Conservation (phyloP, 2,329 filamentous ascomycete genomes). For the Colletotrichum sojae region DNA sequence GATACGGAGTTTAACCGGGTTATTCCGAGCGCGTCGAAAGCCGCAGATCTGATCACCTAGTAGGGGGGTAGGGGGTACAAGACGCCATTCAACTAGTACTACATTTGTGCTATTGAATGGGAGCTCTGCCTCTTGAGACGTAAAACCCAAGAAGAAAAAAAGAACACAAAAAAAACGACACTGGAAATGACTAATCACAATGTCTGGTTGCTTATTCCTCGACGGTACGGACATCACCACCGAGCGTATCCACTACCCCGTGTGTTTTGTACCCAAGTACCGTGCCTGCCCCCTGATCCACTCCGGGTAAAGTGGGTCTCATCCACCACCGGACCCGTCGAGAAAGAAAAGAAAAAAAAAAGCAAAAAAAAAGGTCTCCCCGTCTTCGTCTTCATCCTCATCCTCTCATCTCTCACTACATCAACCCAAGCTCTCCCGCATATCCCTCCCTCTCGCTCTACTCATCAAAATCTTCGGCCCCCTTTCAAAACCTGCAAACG, state of each 20-base stretch:
- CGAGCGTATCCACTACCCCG: too few species aligned
- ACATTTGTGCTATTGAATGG: too few species aligned
- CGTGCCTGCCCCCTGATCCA: constrained; percentile 33
- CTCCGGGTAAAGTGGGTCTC: constrained; percentile 37
- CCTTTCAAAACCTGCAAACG: neutral
- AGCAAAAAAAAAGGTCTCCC: constrained; percentile 28
- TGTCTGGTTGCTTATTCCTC: too few species aligned
- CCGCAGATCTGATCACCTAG: constrained; percentile 13
- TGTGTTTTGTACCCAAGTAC: neutral
- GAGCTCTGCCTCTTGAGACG: neutral
- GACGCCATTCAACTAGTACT: too few species aligned
- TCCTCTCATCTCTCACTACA: constrained; percentile 3
- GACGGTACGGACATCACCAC: too few species aligned
- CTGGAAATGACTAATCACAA: too few species aligned
- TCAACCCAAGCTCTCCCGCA: neutral
- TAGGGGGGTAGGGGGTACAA: neutral
- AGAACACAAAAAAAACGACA: too few species aligned
- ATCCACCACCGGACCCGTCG: constrained; percentile 31
- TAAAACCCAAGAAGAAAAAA: neutral
- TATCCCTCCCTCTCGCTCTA: neutral
- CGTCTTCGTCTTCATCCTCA: constrained; percentile 28
- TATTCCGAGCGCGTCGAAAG: constrained; percentile 21
- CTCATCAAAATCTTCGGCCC: neutral
- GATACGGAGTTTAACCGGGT: constrained; percentile 35
- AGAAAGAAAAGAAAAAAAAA: constrained; percentile 37